A percentile compares a stretch with the other conserved stretches of the same genome.
Conservation (phyloP, 208 protist genomes). For the Leptomonas seymouri region DNA sequence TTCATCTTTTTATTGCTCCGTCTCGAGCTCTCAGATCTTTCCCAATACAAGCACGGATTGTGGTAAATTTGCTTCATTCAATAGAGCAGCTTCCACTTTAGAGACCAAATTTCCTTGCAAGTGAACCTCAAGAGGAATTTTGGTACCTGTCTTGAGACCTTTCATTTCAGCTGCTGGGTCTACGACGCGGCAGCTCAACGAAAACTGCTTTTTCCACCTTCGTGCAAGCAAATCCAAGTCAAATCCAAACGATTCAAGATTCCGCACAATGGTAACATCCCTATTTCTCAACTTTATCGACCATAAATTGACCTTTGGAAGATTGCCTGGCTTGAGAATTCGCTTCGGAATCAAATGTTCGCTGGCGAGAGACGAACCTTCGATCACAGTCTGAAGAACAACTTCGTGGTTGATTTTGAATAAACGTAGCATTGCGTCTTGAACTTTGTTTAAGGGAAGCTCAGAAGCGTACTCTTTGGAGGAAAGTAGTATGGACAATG, state of each 20-base stretch:
- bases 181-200: conserved; percentile 49
- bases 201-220: conserved; percentile 69
- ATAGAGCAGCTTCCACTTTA: conserved; percentile 37
- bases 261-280: conserved; percentile 62
- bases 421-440: conserved; percentile 36
- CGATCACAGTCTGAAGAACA: conserved; percentile 49
- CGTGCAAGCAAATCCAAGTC: conserved; percentile 45
- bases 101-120: conserved; percentile 51
- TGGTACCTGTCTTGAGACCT: conserved; percentile 62
- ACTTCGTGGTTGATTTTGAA: conserved; percentile 65
- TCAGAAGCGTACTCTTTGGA: conserved; percentile 22
- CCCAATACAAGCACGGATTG: conserved; percentile 23
- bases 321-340: conserved; percentile 42
- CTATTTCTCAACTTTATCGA: conserved; percentile 57
- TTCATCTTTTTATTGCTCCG: no score
- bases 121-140: conserved; percentile 61
- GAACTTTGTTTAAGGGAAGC: conserved; percentile 41
- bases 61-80: conserved; percentile 45
- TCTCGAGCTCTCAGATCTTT: background rate
- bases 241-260: conserved; percentile 65
- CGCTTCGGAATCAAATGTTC: conserved; percentile 33
- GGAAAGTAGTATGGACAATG: conserved; percentile 32
- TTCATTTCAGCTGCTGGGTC: conserved; percentile 56
- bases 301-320: conserved; percentile 51
- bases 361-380: conserved; percentile 31